Evolutionary conservation across 371 early-diverging fungal genomes (phyloP).

Genomic region (Saksenaea vasiformis): DNA sequence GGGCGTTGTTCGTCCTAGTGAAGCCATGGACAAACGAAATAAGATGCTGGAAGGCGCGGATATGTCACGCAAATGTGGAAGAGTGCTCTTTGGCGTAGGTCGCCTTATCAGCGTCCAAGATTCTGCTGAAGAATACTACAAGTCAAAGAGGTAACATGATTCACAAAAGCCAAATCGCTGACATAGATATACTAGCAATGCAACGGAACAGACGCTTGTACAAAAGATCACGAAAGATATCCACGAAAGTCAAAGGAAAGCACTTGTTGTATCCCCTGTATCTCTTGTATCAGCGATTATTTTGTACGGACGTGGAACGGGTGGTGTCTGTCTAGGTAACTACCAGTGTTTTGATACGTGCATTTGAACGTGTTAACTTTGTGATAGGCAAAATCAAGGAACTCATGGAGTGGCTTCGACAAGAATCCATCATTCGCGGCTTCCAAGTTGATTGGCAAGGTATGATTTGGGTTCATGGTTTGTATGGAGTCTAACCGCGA

Average conservation of each 20-base stretch:
- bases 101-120: conserved; percentile 46
- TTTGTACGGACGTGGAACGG: conserved; percentile 48
- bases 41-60: conserved; percentile 23
- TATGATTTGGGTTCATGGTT: conserved; percentile 6
- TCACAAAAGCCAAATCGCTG: neutral
- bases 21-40: conserved; percentile 45
- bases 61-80: conserved; percentile 33
- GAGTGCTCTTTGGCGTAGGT: conserved; percentile 45
- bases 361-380: neutral
- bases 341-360: neutral
- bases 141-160: conserved; percentile 19
- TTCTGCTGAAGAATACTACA: conserved; percentile 26
- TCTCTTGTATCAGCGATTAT: conserved; percentile 42
- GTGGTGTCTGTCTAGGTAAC: conserved; percentile 42
- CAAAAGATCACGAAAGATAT: conserved; percentile 34
- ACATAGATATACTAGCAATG: neutral
- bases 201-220: conserved; percentile 20
- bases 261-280: conserved; percentile 40
- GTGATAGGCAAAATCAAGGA: conserved; percentile 48
- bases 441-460: conserved; percentile 47
- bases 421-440: conserved; percentile 27
- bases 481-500: neutral
- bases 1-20: conserved; percentile 38
- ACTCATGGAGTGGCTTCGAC: conserved; percentile 42
- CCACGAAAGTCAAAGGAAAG: conserved; percentile 41